Evolutionary conservation across 177 flowering plant species (phyloP).

Genomic region (Vitis hybrid): DNA sequence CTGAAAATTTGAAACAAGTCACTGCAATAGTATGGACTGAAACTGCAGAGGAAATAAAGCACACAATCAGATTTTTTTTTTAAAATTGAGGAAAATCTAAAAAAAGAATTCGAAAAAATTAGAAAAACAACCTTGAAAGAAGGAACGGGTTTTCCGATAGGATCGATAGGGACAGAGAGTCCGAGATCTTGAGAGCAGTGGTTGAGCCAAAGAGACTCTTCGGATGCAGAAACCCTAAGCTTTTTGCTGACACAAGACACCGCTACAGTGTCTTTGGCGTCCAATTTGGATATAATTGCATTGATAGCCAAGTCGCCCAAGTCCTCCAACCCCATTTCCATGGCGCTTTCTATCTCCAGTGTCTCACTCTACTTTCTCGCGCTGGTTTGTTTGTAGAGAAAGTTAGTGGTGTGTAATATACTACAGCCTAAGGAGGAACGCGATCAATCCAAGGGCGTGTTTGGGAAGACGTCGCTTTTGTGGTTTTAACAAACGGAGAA

Average conservation of each 20-base stretch:
- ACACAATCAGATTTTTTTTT: too few species aligned
- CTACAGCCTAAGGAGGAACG: too few species aligned
- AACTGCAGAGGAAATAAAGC: too few species aligned
- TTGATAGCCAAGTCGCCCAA: conserved; percentile 56
- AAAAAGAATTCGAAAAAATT: too few species aligned
- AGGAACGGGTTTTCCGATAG: conserved; percentile 47
- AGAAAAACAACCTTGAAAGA: conserved; percentile 66
- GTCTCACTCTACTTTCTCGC: not conserved
- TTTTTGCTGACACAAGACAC: conserved; percentile 49
- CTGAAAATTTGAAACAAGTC: too few species aligned
- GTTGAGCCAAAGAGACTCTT: conserved; percentile 62
- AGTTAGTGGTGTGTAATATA: too few species aligned
- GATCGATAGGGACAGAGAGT: conserved; percentile 53
- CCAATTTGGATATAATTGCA: conserved; percentile 44
- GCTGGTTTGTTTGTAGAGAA: not conserved
- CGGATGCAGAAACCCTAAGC: conserved; percentile 48
- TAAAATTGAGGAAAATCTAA: too few species aligned
- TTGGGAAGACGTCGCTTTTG: too few species aligned
- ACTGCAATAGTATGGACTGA: too few species aligned
- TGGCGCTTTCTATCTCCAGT: conserved; percentile 5
- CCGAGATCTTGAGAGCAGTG: conserved; percentile 57
- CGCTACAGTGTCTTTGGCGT: conserved; percentile 41
- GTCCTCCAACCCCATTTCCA: conserved; percentile 39
- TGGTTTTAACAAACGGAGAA: too few species aligned
- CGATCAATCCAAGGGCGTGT: too few species aligned